Evolutionary conservation across 345 rosid genomes (phyloP).

Genomic region (Raphanus raphanistrum): DNA sequence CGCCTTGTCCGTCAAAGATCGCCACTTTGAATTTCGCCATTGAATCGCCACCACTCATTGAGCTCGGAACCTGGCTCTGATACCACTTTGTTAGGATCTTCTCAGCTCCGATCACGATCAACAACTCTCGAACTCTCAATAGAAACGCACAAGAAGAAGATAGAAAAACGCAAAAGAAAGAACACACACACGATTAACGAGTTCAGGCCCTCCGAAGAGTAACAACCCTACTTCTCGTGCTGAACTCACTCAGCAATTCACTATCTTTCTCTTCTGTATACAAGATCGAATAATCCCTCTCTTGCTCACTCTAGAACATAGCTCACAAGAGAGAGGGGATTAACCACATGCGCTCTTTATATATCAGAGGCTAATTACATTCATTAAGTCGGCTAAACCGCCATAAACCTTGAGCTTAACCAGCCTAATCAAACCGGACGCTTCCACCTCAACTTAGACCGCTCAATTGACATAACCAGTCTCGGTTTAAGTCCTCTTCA

Average conservation of each 20-base stretch:
- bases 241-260: background rate
- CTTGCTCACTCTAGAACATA: background rate
- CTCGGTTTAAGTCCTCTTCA: too few species aligned
- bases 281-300: background rate
- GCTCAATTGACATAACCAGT: too few species aligned
- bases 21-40: too few species aligned
- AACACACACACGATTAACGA: background rate
- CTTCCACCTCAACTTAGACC: too few species aligned
- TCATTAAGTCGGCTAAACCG: background rate
- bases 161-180: too few species aligned
- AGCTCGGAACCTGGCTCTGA: too few species aligned
- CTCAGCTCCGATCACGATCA: too few species aligned
- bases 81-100: too few species aligned
- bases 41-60: too few species aligned
- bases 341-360: background rate
- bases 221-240: background rate
- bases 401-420: background rate
- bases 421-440: too few species aligned
- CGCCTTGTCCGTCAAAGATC: too few species aligned
- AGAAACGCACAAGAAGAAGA: background rate
- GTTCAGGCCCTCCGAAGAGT: background rate
- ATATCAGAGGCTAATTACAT: background rate
- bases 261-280: background rate
- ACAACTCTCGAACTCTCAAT: too few species aligned
- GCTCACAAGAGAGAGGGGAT: background rate